Conservation (phyloP, 169 alveolate species). For the Plasmodium vinckei region DNA sequence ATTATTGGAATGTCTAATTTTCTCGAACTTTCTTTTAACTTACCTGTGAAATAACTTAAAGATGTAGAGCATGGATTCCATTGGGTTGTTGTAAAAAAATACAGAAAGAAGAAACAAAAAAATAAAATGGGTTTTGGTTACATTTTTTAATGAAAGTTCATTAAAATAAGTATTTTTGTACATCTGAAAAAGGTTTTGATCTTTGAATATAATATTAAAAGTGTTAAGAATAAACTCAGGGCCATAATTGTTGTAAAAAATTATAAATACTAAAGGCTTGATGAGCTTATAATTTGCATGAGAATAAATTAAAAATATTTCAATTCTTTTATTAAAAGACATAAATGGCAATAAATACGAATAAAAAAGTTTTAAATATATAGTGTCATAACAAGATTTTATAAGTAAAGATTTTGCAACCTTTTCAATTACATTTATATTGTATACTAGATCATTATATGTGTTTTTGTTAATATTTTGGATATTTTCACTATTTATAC, state of each 20-base stretch:
- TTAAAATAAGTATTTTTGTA: slow-evolving; percentile 44
- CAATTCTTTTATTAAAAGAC: slow-evolving; percentile 59
- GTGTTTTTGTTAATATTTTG: slow-evolving; percentile 45
- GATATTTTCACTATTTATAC: not conserved
- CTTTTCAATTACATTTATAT: slow-evolving; percentile 17
- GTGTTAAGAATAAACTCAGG: slow-evolving; percentile 20
- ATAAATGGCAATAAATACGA: slow-evolving; percentile 53
- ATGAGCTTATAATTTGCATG: slow-evolving; percentile 34
- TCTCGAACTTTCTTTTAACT: not conserved
- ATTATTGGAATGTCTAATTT: not conserved
- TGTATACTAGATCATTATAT: slow-evolving; percentile 48
- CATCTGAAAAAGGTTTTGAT: slow-evolving; percentile 34
- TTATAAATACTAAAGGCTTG: slow-evolving; percentile 43
- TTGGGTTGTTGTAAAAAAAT: slow-evolving; percentile 45
- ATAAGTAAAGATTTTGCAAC: slow-evolving; percentile 36
- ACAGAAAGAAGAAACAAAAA: slow-evolving; percentile 42
- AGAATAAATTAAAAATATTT: slow-evolving; percentile 50
- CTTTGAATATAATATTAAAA: slow-evolving; percentile 10
- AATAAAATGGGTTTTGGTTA: slow-evolving; percentile 43
- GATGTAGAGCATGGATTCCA: slow-evolving; percentile 49
- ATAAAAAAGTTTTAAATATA: slow-evolving; percentile 52
- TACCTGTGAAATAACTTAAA: slow-evolving; percentile 52
- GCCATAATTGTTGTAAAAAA: slow-evolving; percentile 41
- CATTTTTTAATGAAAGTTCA: slow-evolving; percentile 30
- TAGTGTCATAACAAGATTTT: slow-evolving; percentile 42